These are phyloP conservation scores for Tolypocladium ophioglossoides DNA, from an alignment of 2,329 filamentous ascomycete genomes.

Conservation along the genomic window DNA sequence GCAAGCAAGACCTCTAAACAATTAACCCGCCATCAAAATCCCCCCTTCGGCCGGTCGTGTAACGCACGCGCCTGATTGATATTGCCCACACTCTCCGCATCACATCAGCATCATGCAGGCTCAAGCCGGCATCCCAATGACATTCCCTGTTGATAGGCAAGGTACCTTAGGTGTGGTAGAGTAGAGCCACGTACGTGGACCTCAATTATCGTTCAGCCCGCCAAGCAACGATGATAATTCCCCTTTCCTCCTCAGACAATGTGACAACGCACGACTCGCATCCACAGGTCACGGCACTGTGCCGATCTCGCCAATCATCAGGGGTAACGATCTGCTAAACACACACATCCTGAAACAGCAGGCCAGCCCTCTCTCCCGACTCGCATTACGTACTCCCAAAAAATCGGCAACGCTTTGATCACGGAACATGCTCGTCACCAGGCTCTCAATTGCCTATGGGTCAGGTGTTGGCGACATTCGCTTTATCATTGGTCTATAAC, in stretches of 20 bases:
- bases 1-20: not conserved
- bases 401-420: not conserved
- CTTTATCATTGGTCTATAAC: not conserved
- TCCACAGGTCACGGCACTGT: not conserved
- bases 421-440: not conserved
- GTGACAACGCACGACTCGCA: not conserved
- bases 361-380: not conserved
- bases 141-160: no score
- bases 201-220: not conserved
- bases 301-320: not conserved
- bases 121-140: not conserved
- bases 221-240: not conserved
- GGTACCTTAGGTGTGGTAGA: no score
- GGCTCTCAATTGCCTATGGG: not conserved
- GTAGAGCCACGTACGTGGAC: no score
- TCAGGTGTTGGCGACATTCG: not conserved
- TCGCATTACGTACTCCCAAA: no score
- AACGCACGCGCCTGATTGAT: not conserved
- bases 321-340: no score
- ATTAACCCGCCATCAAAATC: not conserved
- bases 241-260: not conserved
- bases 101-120: not conserved
- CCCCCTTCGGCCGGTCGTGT: no score
- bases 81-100: not conserved
- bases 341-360: not conserved